Evolutionary conservation across 257 asterid species (phyloP).

Genomic region (Solanum boliviense): DNA sequence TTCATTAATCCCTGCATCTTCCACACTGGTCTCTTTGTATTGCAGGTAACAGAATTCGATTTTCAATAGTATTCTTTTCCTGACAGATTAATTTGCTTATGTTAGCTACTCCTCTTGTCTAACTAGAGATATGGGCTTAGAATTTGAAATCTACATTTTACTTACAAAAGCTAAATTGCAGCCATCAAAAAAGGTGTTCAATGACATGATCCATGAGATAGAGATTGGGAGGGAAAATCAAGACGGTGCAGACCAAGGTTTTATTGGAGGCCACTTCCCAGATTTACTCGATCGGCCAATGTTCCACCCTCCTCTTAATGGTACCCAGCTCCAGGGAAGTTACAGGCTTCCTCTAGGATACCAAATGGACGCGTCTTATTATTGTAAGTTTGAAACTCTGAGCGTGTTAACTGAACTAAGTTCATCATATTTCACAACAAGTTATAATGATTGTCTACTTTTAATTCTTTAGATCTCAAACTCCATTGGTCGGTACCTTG

Average conservation of each 20-base stretch:
- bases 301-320: slow-evolving; percentile 62
- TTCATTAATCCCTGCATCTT: slow-evolving; percentile 94
- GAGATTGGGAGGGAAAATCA: slow-evolving; percentile 56
- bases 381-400: slow-evolving; percentile 36
- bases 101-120: not conserved
- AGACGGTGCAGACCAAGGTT: slow-evolving; percentile 95
- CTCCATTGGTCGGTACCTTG: slow-evolving; percentile 91
- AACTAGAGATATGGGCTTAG: not conserved
- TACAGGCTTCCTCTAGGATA: slow-evolving; percentile 89
- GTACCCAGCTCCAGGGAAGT: slow-evolving; percentile 57
- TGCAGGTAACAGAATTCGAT: slow-evolving; percentile 41
- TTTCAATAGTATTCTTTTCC: not conserved
- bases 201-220: slow-evolving; percentile 71
- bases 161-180: slow-evolving; percentile 19
- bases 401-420: not conserved
- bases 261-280: slow-evolving; percentile 67
- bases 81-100: not conserved
- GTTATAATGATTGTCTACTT: not conserved
- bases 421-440: not conserved
- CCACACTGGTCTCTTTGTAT: slow-evolving; percentile 89
- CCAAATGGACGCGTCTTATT: slow-evolving; percentile 96
- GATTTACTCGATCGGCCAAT: slow-evolving; percentile 58
- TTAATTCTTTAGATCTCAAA: slow-evolving; percentile 41
- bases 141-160: not conserved
- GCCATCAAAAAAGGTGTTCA: slow-evolving; percentile 67